Evolutionary conservation across 192 early-diverging fungal genomes (phyloP).

Genomic region (Diversispora eburnea): DNA sequence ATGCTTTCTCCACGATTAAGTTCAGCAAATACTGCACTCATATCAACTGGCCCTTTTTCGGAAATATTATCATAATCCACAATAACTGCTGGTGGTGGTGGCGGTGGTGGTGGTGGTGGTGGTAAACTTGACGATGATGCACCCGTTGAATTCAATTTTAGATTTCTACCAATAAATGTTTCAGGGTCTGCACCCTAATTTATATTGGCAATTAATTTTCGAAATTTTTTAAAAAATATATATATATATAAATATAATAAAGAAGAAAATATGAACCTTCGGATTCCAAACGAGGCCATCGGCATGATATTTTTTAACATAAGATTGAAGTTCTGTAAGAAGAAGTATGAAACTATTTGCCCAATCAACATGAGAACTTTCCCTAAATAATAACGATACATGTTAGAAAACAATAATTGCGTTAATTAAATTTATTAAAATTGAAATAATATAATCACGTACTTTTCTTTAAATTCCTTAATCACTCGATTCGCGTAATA

Average conservation of each 20-base stretch:
- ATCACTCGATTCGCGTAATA: slow-evolving; percentile 91
- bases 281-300: slow-evolving; percentile 94
- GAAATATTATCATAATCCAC: slow-evolving; percentile 21
- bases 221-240: neutral
- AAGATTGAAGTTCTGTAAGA: slow-evolving; percentile 72
- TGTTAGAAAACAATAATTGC: too few relatives aligned
- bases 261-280: slow-evolving; percentile 38
- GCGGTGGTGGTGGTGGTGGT: slow-evolving; percentile 36
- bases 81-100: slow-evolving; percentile 34
- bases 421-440: too few relatives aligned
- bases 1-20: slow-evolving; percentile 76
- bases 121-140: slow-evolving; percentile 41
- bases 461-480: slow-evolving; percentile 88
- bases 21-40: slow-evolving; percentile 74
- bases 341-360: slow-evolving; percentile 66
- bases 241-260: neutral
- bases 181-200: slow-evolving; percentile 53
- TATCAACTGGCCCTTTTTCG: slow-evolving; percentile 35
- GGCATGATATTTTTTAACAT: slow-evolving; percentile 85
- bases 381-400: slow-evolving; percentile 41
- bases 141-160: slow-evolving; percentile 36
- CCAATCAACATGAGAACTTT: slow-evolving; percentile 82
- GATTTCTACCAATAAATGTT: slow-evolving; percentile 34
- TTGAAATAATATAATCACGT: slow-evolving; percentile 15
- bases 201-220: neutral